A percentile compares a stretch with the other conserved stretches of the same genome.
Conservation (phyloP, 2,329 filamentous ascomycete genomes). For the Thermoascus crustaceus region DNA sequence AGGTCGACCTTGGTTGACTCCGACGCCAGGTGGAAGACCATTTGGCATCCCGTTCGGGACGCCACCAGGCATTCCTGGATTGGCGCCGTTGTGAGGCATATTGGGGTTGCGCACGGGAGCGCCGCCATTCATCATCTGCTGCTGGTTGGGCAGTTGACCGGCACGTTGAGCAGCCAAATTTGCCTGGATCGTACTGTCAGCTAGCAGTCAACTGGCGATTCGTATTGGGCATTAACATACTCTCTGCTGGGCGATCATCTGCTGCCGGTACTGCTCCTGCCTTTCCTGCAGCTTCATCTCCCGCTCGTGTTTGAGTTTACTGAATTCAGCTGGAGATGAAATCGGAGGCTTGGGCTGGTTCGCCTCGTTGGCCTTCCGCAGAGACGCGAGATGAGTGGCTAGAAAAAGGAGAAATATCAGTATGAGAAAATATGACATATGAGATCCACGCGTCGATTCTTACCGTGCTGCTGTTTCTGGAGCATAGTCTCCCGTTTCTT, state of each 20-base stretch:
- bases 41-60: conserved; percentile 38
- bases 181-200: conserved; percentile 21
- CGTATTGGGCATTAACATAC: conserved; percentile 26
- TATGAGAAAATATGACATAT: neutral
- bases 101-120: conserved; percentile 31
- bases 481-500: conserved; percentile 82
- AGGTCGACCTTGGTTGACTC: conserved; percentile 30
- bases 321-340: conserved; percentile 84
- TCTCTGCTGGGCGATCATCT: conserved; percentile 50
- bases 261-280: conserved; percentile 53
- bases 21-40: conserved; percentile 33
- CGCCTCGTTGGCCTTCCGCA: conserved; percentile 71
- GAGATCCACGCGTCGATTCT: conserved; percentile 17
- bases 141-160: conserved; percentile 35
- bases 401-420: conserved; percentile 12
- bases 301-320: conserved; percentile 76
- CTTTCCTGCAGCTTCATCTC: conserved; percentile 59
- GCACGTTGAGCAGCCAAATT: conserved; percentile 37
- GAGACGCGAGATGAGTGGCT: conserved; percentile 63
- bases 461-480: conserved; percentile 79
- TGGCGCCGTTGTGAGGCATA: conserved; percentile 26
- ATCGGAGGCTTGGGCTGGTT: conserved; percentile 50
- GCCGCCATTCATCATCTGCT: conserved; percentile 27
- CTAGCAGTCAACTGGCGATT: conserved; percentile 2
- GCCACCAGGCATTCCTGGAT: conserved; percentile 30